These are phyloP conservation scores for Rhizopus sp. DNA, from an alignment of 371 early-diverging fungal species.

Conservation along the genomic window DNA sequence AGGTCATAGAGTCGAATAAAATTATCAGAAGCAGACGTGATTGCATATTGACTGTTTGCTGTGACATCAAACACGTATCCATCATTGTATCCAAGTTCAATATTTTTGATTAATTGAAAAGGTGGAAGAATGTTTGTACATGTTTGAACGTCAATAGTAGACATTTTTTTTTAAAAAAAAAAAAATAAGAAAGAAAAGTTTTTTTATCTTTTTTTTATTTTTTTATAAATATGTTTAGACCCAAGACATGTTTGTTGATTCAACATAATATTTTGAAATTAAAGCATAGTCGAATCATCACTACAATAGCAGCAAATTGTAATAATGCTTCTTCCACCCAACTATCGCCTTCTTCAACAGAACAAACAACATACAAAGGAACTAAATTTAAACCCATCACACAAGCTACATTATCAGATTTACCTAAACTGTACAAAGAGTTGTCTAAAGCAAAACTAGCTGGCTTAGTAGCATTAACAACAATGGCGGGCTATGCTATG, in stretches of 20 bases:
- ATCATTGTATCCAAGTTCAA: conserved; percentile 53
- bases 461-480: conserved; percentile 88
- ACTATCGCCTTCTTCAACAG: background rate
- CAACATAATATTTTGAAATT: background rate
- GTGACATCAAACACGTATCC: conserved; percentile 71
- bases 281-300: background rate
- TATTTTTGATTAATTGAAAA: conserved; percentile 37
- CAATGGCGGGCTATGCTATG: conserved; percentile 95
- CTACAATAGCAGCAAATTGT: background rate
- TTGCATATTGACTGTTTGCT: conserved; percentile 54
- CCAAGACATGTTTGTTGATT: background rate
- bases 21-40: conserved; percentile 70
- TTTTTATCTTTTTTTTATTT: background rate
- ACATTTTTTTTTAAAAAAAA: conserved; percentile 12
- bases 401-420: no score
- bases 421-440: conserved; percentile 50
- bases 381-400: background rate
- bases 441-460: conserved; percentile 84
- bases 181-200: background rate
- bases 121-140: conserved; percentile 35
- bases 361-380: background rate
- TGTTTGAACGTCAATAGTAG: conserved; percentile 23
- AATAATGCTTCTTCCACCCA: background rate
- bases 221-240: background rate
- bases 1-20: conserved; percentile 71